A percentile compares a stretch with the other conserved stretches of the same genome.
Evolutionary conservation across 2,329 filamentous ascomycete genomes (phyloP).

Genomic region (Cytospora piceicola): DNA sequence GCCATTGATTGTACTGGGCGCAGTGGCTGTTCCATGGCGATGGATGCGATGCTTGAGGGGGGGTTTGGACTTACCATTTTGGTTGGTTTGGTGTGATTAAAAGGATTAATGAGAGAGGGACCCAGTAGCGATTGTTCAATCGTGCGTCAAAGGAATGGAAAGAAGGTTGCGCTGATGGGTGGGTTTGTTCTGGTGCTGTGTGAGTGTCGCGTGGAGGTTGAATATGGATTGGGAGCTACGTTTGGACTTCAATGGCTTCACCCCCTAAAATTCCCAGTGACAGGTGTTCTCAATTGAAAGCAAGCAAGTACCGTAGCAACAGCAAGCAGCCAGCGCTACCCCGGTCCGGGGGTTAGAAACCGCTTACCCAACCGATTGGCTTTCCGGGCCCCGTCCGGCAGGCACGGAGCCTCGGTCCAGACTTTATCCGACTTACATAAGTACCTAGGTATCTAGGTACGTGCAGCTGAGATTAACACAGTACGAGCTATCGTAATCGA

Average conservation of each 20-base stretch:
- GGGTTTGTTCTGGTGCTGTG: slow-evolving; percentile 9
- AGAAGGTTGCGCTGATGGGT: slow-evolving; percentile 1
- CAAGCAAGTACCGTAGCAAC: background rate
- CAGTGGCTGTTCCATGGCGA: slow-evolving; percentile 11
- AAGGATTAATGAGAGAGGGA: slow-evolving; percentile 14
- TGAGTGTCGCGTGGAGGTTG: slow-evolving; percentile 19
- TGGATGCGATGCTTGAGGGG: background rate
- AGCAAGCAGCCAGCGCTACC: background rate
- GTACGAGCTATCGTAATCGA: background rate
- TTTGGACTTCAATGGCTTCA: slow-evolving; percentile 10
- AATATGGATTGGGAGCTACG: slow-evolving; percentile 1
- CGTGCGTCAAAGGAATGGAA: slow-evolving; percentile 21
- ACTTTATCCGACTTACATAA: slow-evolving; percentile 18
- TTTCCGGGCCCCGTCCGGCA: background rate
- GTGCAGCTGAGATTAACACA: no score
- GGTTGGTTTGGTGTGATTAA: slow-evolving; percentile 15
- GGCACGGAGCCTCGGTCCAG: slow-evolving; percentile 19
- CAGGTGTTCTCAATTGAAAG: slow-evolving; percentile 26
- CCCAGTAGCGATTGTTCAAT: slow-evolving; percentile 1
- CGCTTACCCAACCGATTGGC: background rate
- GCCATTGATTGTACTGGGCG: background rate
- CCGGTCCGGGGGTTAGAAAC: background rate
- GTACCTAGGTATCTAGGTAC: background rate
- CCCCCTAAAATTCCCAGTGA: slow-evolving; percentile 20
- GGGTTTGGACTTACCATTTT: slow-evolving; percentile 34